Base-by-base conservation (phyloP, 2,329 filamentous ascomycete species). In the Scytalidium lignicola region DNA sequence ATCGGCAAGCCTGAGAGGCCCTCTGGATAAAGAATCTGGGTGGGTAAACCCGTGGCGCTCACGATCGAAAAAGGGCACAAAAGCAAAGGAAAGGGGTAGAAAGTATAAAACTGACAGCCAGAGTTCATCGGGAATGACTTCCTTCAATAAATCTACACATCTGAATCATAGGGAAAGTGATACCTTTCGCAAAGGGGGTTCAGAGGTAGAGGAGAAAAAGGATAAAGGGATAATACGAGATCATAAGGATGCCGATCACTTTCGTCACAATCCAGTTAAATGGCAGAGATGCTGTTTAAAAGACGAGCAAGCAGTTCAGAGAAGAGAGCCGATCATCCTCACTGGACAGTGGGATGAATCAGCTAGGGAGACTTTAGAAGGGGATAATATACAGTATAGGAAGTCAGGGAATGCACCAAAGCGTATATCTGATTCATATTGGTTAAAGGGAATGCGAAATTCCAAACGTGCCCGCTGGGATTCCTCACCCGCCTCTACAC, bases 1-100 rank as follows among this genome's bases (percentile, higher is more conserved):
- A 2, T 85, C 85, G 12, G 78, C 85, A 6, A 65, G 68, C 5
- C 68, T 88, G 2, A 74, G 68, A 51, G 85, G 85, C 0, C 85
- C 85, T 0, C 85, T 88, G 55, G 71, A 75, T 41, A 63, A 58
- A 48, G 59, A 66, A 39, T 70, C 65, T 2, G 74, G 74, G 19
- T 81, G 77, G 77, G 58, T 62, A 26, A 79, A 80, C 53, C 78
- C 78, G 13, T 80, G 78, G 78, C 59, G 64, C 40, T 68, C 32
- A n/a, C 32, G 15, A 13, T n/a, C 32, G 32, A 37, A 37, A 15
- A 15, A 6, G 22, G 18, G 4, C 6, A 22, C 5, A 8, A 17
- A 5, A 37, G 32, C 6, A n/a, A 37, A 37, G 32, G n/a, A 37
- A n/a, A n/a, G n/a, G 10, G 32, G 32, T 17, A 37, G 7, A 13